Evolutionary conservation across 768 basidiomycete species (phyloP), one percentile per base, ranked within the genome.

Genomic region (Boletellus sp.): DNA sequence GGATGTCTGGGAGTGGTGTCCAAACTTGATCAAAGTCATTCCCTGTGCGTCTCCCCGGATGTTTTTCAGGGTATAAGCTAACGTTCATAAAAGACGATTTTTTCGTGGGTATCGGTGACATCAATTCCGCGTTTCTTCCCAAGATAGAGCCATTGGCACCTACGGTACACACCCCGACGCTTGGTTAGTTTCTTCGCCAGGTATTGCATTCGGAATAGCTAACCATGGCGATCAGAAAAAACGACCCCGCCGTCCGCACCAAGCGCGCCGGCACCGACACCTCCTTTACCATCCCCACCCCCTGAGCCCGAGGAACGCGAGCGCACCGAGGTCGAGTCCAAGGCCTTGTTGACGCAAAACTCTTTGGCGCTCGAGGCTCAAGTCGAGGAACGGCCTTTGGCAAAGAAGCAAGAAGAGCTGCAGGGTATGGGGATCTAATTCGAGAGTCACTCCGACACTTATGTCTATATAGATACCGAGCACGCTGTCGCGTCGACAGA

Each of bases 1-100:
- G 4, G 96, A 99, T 64, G 95, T 99, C 28, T 99, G 96, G 96
- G 90, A 93, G 62, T 93, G 93, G 82, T 90, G 90, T 61, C 93
- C 94, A 2, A 97, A 99, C 69, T 77, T 99, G 34, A 79, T 98
- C 65, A 95, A 97, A 74, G 95, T 98, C 50, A 82, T 97, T 20
- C 95, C 95, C 48, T 99, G 94, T 94, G 53, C 56, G 84, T 70
- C 26, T 48, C 23, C n/a, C 15, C 3, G 31, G 32, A 37, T 13
- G 47, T 50, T 26, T 20, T 31, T 42, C 15, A 44, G 26, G 46
- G 23, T 19, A 17, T 17, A 12, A 20, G 11, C 44, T 57, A 10
- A 53, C 15, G 22, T 48, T 44, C 34, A 40, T 50, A 28, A 58
- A 52, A 97, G 95, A 94, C 61, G 95, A 98, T 63, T 99, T 99